Evolutionary conservation across 2,329 filamentous ascomycete genomes (phyloP), one percentile per base, ranked within the genome.

Genomic region (Ophiocordyceps camponoti-leonardi): DNA sequence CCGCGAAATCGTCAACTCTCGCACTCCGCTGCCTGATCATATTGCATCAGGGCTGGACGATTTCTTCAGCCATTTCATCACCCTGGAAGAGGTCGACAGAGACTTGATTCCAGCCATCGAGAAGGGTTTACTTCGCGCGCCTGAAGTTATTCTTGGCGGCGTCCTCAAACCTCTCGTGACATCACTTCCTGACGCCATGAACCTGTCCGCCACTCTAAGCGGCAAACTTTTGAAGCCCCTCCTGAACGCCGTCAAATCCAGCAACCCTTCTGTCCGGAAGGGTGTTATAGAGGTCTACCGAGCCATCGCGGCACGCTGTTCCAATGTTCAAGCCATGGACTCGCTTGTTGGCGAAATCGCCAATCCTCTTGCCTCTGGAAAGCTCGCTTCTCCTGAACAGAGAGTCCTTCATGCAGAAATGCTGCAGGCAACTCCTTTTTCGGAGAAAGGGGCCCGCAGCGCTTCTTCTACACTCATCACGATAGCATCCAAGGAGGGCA

Each of bases 201-300:
- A 98, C 55, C 70, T 96, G 18, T 90, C 90, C 10, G 74, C 78
- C 35, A 66, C 83, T 5, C 69, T 96, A 18, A 72, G 75, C 45
- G 69, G 72, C 23, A 83, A 83, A 49, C 70, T 98, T 33, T 63
- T 93, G 35, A 96, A 94, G 61, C 86, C 87, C 6, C 67, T 98
- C 13, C 65, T 96, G n/a, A 80, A 86, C 39, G 94, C 87, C 58
- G 71, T 88, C 61, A 95, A 94, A 62, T 96, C 92, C 1, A 88
- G 83, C 56, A 96, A 94, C 59, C 67, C 76, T 14, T 63, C 64
- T 2, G 86, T 95, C 49, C 80, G 90, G 46, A 75, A 75, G 49
- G 87, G 86, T 22, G 83, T 85, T 10, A 65, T 88, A 20, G 70
- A 73, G 37, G 83, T 83, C 8, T 94, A 96, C 59, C 72, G 73